phyloP scores from a whole-genome alignment of 495 filamentous ascomycete genomes.

The Darksidea phi region DNA sequence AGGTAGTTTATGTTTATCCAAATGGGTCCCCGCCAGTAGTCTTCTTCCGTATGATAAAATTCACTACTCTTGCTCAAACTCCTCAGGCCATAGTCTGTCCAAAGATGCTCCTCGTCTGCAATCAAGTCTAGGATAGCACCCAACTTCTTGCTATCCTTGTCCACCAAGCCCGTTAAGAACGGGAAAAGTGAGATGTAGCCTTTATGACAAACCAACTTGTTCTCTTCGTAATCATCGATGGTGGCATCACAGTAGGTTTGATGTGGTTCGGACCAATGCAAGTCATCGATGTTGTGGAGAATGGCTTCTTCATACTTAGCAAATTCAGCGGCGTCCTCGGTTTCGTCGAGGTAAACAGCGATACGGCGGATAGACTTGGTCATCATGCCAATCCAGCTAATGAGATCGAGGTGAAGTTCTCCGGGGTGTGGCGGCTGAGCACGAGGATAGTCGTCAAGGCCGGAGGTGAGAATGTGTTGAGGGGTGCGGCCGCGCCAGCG shows the following conservation, averaged over 20 bases:
- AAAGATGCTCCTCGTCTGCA: conserved; percentile 77
- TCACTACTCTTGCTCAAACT: conserved; percentile 82
- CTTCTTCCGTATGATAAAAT: conserved; percentile 85
- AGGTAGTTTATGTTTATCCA: conserved; percentile 99
- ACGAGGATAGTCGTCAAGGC: conserved; percentile 93
- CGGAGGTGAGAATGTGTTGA: conserved; percentile 85
- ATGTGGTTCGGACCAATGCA: conserved; percentile 82
- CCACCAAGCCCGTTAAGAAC: conserved; percentile 78
- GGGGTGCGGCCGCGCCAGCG: conserved; percentile 91
- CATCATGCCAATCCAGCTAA: conserved; percentile 97
- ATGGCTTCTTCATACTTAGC: conserved; percentile 74
- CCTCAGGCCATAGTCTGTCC: conserved; percentile 79
- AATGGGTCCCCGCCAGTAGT: conserved; percentile 94
- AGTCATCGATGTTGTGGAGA: conserved; percentile 81
- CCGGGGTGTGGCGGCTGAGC: conserved; percentile 96
- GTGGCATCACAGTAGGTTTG: conserved; percentile 92
- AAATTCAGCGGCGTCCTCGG: conserved; percentile 72
- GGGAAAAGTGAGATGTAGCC: conserved; percentile 95
- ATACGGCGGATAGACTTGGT: conserved; percentile 75
- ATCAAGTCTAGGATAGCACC: conserved; percentile 74
- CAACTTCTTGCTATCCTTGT: conserved; percentile 68
- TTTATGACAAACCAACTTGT: conserved; percentile 86
- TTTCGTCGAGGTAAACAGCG: conserved; percentile 66
- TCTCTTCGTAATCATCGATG: conserved; percentile 93
- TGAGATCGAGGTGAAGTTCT: conserved; percentile 91